Base-by-base conservation (phyloP, 2,329 filamentous ascomycete genomes). In the Botryotinia globosa region DNA sequence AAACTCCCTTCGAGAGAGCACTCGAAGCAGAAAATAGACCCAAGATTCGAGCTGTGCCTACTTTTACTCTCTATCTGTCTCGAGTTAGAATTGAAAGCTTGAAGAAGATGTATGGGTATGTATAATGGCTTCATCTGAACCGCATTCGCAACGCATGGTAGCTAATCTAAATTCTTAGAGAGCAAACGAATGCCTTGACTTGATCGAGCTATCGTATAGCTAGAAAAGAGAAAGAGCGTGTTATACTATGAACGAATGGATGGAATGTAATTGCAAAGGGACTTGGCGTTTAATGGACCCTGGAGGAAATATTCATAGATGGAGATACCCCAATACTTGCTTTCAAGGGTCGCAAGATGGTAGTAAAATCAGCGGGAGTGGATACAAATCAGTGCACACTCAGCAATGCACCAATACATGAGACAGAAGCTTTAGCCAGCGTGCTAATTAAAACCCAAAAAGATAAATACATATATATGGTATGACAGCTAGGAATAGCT, bases 11-110 rank as follows among this genome's bases (percentile, higher is more conserved):
- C 74, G 85, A 88, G 79, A 83, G 85, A 75, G 87, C 87, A 8
- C 81, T 87, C 32, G 80, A 85, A 76, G 64, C 48, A 6, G 80
- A 85, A 37, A 85, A 85, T 42, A 83, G 78, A 58, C 81, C 82
- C n/a, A 82, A 84, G 34, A 80, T 84, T 74, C 83, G 84, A 74
- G 83, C 81, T 34, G 81, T 85, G 69, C 87, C 87, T 25, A 85
- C 88, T 58, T 82, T 93, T 84, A 88, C 86, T 74, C 82, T 91
- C 34, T 89, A 91, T 75, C 79, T 93, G 25, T 88, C 89, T 0
- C 80, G 83, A 39, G 81, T 81, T 22, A 81, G 87, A 20, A 81
- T 92, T 48, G 85, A 86, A 29, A 87, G 89, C 75, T 80, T 93
- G 65, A 87, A 84, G 75, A 82, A 79, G 44, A 84, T 73, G 22